Percentiles rank a stretch among this genome's conserved stretches.
phyloP scores from a whole-genome alignment of 352 stramenopile species.

The Phytopythium cucurbitacearum region DNA sequence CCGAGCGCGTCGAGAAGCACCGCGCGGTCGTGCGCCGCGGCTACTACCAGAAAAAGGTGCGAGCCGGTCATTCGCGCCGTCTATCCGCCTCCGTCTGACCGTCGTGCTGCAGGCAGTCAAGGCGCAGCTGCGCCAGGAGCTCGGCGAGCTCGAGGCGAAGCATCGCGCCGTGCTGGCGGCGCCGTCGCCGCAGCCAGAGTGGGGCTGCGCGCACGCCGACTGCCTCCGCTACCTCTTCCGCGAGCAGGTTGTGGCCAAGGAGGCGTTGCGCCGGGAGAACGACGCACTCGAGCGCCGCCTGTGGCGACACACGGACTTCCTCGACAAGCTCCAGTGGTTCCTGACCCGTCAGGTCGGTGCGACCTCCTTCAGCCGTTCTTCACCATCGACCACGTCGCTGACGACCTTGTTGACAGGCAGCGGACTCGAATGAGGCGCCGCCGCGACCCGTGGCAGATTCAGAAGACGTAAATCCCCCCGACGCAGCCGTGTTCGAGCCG shows the following conservation, averaged over 20 bases:
- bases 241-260: constrained; percentile 17
- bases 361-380: background rate
- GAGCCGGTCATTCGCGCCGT: background rate
- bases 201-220: constrained; percentile 8
- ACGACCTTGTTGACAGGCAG: background rate
- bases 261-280: constrained; percentile 17
- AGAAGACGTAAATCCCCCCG: constrained; percentile 8
- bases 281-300: constrained; percentile 21
- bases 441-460: background rate
- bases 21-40: constrained; percentile 22
- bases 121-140: constrained; percentile 17
- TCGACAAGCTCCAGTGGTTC: constrained; percentile 19
- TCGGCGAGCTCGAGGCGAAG: constrained; percentile 19
- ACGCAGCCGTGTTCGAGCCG: constrained; percentile 19
- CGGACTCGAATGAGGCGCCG: background rate
- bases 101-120: constrained; percentile 12
- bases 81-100: too few species aligned
- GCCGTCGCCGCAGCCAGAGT: background rate
- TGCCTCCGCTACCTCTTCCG: constrained; percentile 10
- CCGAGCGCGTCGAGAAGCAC: constrained; percentile 22
- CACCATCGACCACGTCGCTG: background rate
- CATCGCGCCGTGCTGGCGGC: constrained; percentile 20
- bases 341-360: constrained; percentile 10
- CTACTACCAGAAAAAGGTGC: constrained; percentile 31
- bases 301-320: constrained; percentile 16